Evolutionary conservation across 306 rosid species (phyloP).

Genomic region (Gillenia trifoliata): DNA sequence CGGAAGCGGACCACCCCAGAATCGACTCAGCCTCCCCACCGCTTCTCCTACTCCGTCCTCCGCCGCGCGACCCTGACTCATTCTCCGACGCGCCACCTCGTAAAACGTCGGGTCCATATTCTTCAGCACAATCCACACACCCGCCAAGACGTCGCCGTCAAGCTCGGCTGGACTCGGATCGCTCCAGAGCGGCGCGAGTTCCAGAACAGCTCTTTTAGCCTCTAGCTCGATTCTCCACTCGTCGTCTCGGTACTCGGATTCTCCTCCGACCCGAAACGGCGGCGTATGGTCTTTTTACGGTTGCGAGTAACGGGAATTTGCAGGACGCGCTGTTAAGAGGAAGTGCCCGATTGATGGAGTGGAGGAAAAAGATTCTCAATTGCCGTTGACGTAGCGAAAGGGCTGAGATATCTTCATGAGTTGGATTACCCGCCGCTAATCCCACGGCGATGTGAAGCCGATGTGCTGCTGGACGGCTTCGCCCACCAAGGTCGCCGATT

Average conservation of each 20-base stretch:
- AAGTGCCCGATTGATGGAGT: slow-evolving; percentile 62
- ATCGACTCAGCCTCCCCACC: slow-evolving; percentile 55
- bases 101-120: slow-evolving; percentile 87
- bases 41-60: slow-evolving; percentile 64
- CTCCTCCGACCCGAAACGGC: slow-evolving; percentile 66
- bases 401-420: slow-evolving; percentile 59
- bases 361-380: slow-evolving; percentile 57
- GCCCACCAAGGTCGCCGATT: slow-evolving; percentile 68
- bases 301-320: slow-evolving; percentile 74
- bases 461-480: slow-evolving; percentile 60
- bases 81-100: slow-evolving; percentile 70
- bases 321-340: slow-evolving; percentile 78
- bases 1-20: slow-evolving; percentile 52
- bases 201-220: slow-evolving; percentile 81
- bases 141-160: slow-evolving; percentile 60
- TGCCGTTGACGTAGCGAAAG: slow-evolving; percentile 56
- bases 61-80: slow-evolving; percentile 80
- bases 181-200: slow-evolving; percentile 85
- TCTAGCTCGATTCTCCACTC: slow-evolving; percentile 46
- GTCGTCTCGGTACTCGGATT: slow-evolving; percentile 61
- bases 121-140: slow-evolving; percentile 40
- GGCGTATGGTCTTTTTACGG: slow-evolving; percentile 73
- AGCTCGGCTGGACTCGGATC: slow-evolving; percentile 78
- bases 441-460: slow-evolving; percentile 88
- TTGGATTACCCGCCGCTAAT: slow-evolving; percentile 72